Conservation (phyloP, 352 stramenopile species). For the Aphanomyces euteiches region DNA sequence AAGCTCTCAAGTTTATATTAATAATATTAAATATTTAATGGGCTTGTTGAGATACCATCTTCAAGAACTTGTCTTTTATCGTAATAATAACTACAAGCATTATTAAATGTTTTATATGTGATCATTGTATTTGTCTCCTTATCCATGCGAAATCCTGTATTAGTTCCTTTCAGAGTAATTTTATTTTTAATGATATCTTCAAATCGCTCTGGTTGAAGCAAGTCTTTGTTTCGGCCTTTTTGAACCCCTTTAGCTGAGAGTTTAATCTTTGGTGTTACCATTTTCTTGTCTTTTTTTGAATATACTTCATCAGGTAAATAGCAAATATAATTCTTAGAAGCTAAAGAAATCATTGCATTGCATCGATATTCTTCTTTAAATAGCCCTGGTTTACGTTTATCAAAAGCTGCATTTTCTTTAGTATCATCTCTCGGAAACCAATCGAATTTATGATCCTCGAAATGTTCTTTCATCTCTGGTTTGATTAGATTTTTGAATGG, state of each 20-base stretch:
- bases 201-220: slow-evolving; percentile 34
- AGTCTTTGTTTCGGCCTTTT: slow-evolving; percentile 16
- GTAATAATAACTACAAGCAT: slow-evolving; percentile 35
- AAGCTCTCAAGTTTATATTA: not conserved
- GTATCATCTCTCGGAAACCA: slow-evolving; percentile 32
- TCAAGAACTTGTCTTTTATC: slow-evolving; percentile 35
- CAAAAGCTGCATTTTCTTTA: slow-evolving; percentile 14
- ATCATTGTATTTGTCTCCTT: slow-evolving; percentile 38
- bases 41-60: slow-evolving; percentile 34
- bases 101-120: slow-evolving; percentile 36
- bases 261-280: slow-evolving; percentile 27
- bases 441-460: slow-evolving; percentile 30
- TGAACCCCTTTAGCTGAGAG: slow-evolving; percentile 36
- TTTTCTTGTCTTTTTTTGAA: too few species aligned
- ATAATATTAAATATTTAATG: slow-evolving; percentile 35
- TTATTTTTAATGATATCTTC: slow-evolving; percentile 32
- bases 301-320: slow-evolving; percentile 31
- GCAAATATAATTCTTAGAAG: slow-evolving; percentile 36
- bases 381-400: slow-evolving; percentile 26
- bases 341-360: slow-evolving; percentile 34
- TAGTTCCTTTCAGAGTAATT: slow-evolving; percentile 36
- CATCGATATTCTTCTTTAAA: slow-evolving; percentile 36
- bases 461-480: slow-evolving; percentile 30
- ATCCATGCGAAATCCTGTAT: slow-evolving; percentile 35
- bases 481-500: slow-evolving; percentile 33